Evolutionary conservation across 352 stramenopile species (phyloP).

Genomic region (Paralagenidium karlingii): DNA sequence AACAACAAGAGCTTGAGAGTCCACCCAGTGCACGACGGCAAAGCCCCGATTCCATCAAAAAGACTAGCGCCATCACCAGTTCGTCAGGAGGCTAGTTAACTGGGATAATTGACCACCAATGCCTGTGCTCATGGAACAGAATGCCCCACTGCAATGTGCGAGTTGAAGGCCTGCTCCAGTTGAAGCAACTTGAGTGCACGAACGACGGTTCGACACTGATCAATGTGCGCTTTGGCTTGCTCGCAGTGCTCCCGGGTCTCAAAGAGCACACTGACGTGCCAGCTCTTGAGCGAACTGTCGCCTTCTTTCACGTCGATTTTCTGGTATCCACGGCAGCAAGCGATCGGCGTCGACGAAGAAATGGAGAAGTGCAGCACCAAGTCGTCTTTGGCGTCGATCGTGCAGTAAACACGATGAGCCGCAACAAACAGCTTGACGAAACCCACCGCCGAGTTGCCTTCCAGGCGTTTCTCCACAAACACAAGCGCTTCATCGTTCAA

Average conservation of each 20-base stretch:
- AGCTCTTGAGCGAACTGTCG: slow-evolving; percentile 17
- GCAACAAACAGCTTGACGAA: slow-evolving; percentile 52
- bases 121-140: too few relatives aligned
- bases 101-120: too few relatives aligned
- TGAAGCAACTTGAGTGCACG: slow-evolving; percentile 68
- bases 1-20: background rate
- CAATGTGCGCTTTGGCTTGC: slow-evolving; percentile 56
- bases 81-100: too few relatives aligned
- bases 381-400: slow-evolving; percentile 52
- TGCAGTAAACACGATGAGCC: slow-evolving; percentile 60
- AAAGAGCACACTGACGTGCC: slow-evolving; percentile 60
- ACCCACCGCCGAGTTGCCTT: slow-evolving; percentile 13
- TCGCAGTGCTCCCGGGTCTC: slow-evolving; percentile 37
- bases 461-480: slow-evolving; percentile 32
- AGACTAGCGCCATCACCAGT: too few relatives aligned
- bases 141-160: slow-evolving; percentile 43
- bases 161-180: slow-evolving; percentile 55
- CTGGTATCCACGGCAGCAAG: slow-evolving; percentile 42
- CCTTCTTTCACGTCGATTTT: slow-evolving; percentile 22
- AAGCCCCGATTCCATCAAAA: too few relatives aligned
- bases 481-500: slow-evolving; percentile 65
- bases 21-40: too few relatives aligned
- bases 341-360: slow-evolving; percentile 33
- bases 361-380: slow-evolving; percentile 57
- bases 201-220: slow-evolving; percentile 59